Conservation (phyloP, 257 asterid genomes). For the Paulownia fortunei region DNA sequence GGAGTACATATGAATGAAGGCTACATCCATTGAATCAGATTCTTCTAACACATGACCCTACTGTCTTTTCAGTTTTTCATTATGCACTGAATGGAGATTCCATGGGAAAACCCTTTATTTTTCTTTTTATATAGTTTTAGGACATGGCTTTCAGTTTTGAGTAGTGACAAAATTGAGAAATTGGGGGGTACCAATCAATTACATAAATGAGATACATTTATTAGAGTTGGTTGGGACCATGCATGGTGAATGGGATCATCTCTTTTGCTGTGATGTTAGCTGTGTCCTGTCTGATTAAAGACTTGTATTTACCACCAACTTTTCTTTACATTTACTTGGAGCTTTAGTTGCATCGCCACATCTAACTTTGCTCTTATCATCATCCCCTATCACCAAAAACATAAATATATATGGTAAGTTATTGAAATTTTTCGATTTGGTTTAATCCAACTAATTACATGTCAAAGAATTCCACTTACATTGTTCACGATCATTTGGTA, state of each 20-base stretch:
- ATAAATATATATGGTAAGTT: too few relatives aligned
- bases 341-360: conserved; percentile 11
- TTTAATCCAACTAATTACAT: too few relatives aligned
- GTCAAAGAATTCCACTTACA: too few relatives aligned
- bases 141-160: not conserved
- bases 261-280: not conserved
- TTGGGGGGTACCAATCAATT: conserved; percentile 4
- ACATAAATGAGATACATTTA: not conserved
- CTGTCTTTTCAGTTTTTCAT: not conserved
- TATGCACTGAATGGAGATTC: not conserved
- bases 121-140: not conserved
- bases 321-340: not conserved
- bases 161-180: conserved; percentile 12
- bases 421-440: too few relatives aligned
- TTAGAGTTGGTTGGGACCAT: conserved; percentile 7
- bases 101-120: not conserved
- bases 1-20: not conserved
- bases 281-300: not conserved
- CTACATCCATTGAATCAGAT: conserved; percentile 32
- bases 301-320: not conserved
- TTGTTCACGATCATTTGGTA: too few relatives aligned
- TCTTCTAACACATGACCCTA: conserved; percentile 11
- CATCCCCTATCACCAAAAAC: not conserved
- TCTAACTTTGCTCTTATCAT: not conserved
- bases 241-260: not conserved